Evolutionary conservation across 1,139 yeast species (phyloP).

Genomic region (Suhomyces taliae): DNA sequence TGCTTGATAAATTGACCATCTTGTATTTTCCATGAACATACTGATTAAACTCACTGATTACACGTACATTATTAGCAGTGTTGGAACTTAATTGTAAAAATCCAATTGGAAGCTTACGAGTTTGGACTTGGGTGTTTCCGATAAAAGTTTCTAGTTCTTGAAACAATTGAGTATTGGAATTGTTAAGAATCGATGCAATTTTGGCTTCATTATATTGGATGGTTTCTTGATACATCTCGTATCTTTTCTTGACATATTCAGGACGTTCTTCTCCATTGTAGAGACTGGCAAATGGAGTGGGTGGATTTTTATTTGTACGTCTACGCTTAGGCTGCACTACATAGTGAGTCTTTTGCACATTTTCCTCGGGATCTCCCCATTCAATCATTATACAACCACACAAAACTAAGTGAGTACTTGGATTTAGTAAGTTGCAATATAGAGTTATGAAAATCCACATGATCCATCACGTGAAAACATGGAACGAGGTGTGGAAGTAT

Average conservation of each 20-base stretch:
- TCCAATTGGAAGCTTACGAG: constrained; percentile 37
- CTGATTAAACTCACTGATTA: constrained; percentile 42
- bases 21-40: constrained; percentile 25
- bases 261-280: constrained; percentile 42
- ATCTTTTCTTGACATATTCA: constrained; percentile 35
- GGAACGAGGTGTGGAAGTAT: no score
- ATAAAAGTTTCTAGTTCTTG: constrained; percentile 32
- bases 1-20: constrained; percentile 41
- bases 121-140: constrained; percentile 3
- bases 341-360: constrained; percentile 17
- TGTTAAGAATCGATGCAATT: constrained; percentile 38
- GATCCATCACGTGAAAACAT: no score
- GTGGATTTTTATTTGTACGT: constrained; percentile 1
- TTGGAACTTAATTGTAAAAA: constrained; percentile 55
- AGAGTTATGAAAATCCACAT: no score
- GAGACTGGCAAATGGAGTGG: constrained; percentile 37
- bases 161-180: constrained; percentile 41
- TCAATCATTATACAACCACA: not conserved
- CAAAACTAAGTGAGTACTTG: not conserved
- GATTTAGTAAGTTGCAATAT: no score
- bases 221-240: constrained; percentile 35
- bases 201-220: constrained; percentile 40
- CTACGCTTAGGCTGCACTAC: constrained; percentile 12
- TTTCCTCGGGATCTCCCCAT: constrained; percentile 7
- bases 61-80: constrained; percentile 54